Evolutionary conservation across 129 eudicot species (phyloP), one percentile per base, ranked within the genome.

Genomic region (Scalesia atractyloides): DNA sequence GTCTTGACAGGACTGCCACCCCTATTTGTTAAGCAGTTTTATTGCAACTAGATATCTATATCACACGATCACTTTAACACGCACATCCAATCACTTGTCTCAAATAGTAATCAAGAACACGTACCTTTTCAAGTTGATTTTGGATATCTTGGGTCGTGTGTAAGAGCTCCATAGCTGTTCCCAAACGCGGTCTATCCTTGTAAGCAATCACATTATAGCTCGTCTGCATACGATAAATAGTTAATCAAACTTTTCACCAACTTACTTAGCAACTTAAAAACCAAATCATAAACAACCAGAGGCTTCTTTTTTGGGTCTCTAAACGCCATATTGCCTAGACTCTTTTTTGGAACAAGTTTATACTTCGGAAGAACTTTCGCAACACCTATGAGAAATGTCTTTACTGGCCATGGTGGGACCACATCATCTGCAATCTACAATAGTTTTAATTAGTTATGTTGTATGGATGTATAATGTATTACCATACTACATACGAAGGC

Each of bases 391-490:
- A 95, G 88, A 64, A 90, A 20, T 80, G 83, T 76, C n/a, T 83
- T 83, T 72, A 90, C 61, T 24, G 85, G 17, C 89, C 89, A 79
- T 48, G 99, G 86, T 6, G 99, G 99, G 33, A 81, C 88, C 79
- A 95, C 79, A 65, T 88, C 97, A 66, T 86, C 95, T 84, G 99
- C 97, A 79, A 95, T 88, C 99, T 95, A 76, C 64, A 84, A 75
- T 61, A 49, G 17, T 20, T 56, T 26, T 17, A 4, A 67, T 66
- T 37, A 78, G 65, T 53, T 46, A 69, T 53, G 37, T 53, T 51
- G 24, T 7, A 2, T 54, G n/a, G 4, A 30, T 33, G 10, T 17
- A 50, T 17, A 10, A 10, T 15, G 14, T 11, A 14, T 57, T 34
- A 48, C 2, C 3, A 57, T 0, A 13, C 13, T 22, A 18, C 10